Evolutionary conservation across 2,329 filamentous ascomycete species (phyloP).

Genomic region (Tolypocladium amazonense): DNA sequence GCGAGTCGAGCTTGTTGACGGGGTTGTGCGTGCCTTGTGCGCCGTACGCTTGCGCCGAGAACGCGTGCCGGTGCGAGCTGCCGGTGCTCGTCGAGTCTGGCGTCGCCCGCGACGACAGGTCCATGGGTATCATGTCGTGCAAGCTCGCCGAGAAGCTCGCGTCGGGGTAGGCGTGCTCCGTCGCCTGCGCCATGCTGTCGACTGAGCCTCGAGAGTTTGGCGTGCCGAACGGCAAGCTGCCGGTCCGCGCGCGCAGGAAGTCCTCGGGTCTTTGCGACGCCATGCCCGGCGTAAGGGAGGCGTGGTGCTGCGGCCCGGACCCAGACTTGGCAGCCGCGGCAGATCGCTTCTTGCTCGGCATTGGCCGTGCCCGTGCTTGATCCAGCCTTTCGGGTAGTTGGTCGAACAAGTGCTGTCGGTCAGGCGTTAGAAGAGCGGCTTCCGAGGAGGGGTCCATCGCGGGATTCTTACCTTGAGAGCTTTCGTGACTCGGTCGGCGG

Average conservation of each 20-base stretch:
- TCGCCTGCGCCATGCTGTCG: slow-evolving; percentile 20
- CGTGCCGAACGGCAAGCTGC: slow-evolving; percentile 13
- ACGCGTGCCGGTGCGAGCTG: slow-evolving; percentile 25
- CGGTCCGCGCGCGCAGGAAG: slow-evolving; percentile 18
- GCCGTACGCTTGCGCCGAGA: slow-evolving; percentile 19
- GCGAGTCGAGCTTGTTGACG: slow-evolving; percentile 60
- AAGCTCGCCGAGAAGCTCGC: slow-evolving; percentile 26
- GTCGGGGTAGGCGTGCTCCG: slow-evolving; percentile 22
- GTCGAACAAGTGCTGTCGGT: slow-evolving; percentile 63
- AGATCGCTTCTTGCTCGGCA: slow-evolving; percentile 44
- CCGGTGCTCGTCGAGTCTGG: slow-evolving; percentile 32
- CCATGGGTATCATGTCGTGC: slow-evolving; percentile 34
- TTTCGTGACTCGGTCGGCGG: slow-evolving; percentile 74
- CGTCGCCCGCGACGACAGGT: slow-evolving; percentile 31
- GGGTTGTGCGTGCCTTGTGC: slow-evolving; percentile 25
- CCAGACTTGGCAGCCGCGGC: slow-evolving; percentile 31
- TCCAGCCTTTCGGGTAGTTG: slow-evolving; percentile 66
- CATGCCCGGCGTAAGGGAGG: slow-evolving; percentile 19
- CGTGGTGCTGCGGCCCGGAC: slow-evolving; percentile 17
- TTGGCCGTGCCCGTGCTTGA: slow-evolving; percentile 27
- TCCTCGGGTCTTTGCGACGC: slow-evolving; percentile 23
- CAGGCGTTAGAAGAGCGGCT: not conserved
- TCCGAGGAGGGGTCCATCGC: slow-evolving; percentile 12
- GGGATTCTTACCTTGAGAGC: slow-evolving; percentile 52
- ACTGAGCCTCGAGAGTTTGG: slow-evolving; percentile 18